phyloP scores from a whole-genome alignment of 768 basidiomycete species.

The Xanthoconium stramineum region DNA sequence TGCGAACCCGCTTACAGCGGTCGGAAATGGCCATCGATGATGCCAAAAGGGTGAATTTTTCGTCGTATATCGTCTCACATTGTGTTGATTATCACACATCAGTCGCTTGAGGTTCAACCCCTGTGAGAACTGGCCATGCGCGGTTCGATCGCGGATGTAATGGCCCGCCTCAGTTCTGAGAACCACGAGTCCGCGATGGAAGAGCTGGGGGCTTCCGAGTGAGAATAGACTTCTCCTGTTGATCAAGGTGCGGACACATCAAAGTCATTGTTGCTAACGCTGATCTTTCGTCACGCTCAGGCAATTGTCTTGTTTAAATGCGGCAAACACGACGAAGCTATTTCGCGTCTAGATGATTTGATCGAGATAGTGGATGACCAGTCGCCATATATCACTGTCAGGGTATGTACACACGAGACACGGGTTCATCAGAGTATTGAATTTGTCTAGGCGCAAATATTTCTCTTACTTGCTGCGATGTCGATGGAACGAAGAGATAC shows the following conservation, averaged over 20 bases:
- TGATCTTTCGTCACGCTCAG: neutral
- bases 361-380: neutral
- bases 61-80: neutral
- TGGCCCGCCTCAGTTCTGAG: neutral
- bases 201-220: neutral
- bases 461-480: neutral
- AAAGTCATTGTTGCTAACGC: neutral
- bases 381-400: neutral
- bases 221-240: conserved; percentile 2
- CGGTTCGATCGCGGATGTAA: neutral
- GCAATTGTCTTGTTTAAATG: conserved; percentile 5
- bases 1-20: neutral
- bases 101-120: conserved; percentile 1
- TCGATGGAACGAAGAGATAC: neutral
- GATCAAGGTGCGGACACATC: neutral
- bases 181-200: neutral
- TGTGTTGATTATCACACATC: neutral
- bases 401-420: neutral
- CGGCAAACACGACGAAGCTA: neutral
- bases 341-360: conserved; percentile 3
- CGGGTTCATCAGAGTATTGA: too few relatives aligned
- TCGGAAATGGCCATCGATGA: neutral
- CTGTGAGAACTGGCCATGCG: too few relatives aligned
- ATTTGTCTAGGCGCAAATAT: conserved; percentile 1
- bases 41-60: conserved; percentile 1